phyloP scores from a whole-genome alignment of 2,329 filamentous ascomycete genomes.

The Colletotrichum spinosum region DNA sequence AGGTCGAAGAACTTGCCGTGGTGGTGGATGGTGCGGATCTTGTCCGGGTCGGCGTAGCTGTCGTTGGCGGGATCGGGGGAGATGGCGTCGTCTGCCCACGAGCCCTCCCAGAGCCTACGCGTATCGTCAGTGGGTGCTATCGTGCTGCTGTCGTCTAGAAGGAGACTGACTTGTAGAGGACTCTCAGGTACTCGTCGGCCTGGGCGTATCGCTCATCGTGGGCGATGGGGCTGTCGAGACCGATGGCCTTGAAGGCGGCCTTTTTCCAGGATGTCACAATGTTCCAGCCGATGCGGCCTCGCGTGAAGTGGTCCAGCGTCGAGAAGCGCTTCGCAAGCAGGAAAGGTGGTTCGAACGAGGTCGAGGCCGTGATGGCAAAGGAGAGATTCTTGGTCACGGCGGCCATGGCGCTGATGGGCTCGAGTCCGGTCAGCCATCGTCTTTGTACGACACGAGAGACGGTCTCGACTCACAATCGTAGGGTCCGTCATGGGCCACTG shows the following conservation, averaged over 20 bases:
- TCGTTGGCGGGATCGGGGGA: constrained; percentile 64
- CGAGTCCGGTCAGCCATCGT: neutral
- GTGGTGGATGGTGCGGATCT: constrained; percentile 71
- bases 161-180: constrained; percentile 70
- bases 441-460: neutral
- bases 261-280: constrained; percentile 72
- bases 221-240: constrained; percentile 66
- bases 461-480: constrained; percentile 61
- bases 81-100: constrained; percentile 69
- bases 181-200: constrained; percentile 71
- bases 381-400: constrained; percentile 73
- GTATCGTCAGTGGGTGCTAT: neutral
- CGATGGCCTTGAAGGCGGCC: constrained; percentile 72
- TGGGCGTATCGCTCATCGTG: constrained; percentile 72
- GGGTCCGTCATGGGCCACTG: constrained; percentile 76
- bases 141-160: no score
- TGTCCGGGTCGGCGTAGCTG: constrained; percentile 67
- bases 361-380: constrained; percentile 73
- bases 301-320: constrained; percentile 71
- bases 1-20: constrained; percentile 38
- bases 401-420: constrained; percentile 75
- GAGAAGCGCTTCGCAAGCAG: constrained; percentile 72
- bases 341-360: constrained; percentile 72
- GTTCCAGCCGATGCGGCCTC: constrained; percentile 73
- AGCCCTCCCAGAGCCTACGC: constrained; percentile 63